Base-by-base conservation (phyloP, 2,329 filamentous ascomycete species). In the Pseudogymnoascus sp. region DNA sequence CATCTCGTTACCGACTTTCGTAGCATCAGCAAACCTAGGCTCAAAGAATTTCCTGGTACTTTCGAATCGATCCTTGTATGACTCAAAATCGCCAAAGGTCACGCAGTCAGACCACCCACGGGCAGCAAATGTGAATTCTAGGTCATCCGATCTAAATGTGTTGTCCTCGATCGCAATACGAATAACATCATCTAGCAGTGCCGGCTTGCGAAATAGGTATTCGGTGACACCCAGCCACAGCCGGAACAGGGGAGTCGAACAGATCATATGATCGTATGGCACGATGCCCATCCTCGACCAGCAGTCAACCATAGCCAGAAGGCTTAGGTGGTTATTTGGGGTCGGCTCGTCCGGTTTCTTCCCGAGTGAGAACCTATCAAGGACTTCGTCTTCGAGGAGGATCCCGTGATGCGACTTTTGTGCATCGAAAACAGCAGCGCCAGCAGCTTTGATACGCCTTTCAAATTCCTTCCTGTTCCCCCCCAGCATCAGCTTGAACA, bases 191-290 rank as follows among this genome's bases (percentile, higher is more conserved):
- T 96, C 88, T 13, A 99, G 85, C 61, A 96, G 80, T 2, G 83
- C 84, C 16, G 85, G 82, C 71, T 93, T 92, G 67, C 92, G 88
- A 80, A 97, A 99, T 38, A 99, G 81, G 74, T 96, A 93, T 77
- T 99, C 95, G 0, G 93, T 93, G n/a, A 97, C 96, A 63, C 95
- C 95, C 35, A 99, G 84, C 86, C 95, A 97, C 67, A 99, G 85
- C 61, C 95, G 89, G 80, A 99, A 99, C 56, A 97, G 85, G 78
- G 95, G 95, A 40, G 95, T 99, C 62, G 92, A 96, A 79, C 95
- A 99, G 69, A 99, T 96, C 93, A 99, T 99, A 79, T 99, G 96
- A 76, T 99, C 93, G 75, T 99, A 99, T 0, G 95, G 95, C 59
- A 96, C 89, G 70, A 97, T 99, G 35, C 87, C 89, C 53, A 97